Conservation (phyloP, 805 yeast genomes). For the Zygosaccharomyces bisporus region DNA sequence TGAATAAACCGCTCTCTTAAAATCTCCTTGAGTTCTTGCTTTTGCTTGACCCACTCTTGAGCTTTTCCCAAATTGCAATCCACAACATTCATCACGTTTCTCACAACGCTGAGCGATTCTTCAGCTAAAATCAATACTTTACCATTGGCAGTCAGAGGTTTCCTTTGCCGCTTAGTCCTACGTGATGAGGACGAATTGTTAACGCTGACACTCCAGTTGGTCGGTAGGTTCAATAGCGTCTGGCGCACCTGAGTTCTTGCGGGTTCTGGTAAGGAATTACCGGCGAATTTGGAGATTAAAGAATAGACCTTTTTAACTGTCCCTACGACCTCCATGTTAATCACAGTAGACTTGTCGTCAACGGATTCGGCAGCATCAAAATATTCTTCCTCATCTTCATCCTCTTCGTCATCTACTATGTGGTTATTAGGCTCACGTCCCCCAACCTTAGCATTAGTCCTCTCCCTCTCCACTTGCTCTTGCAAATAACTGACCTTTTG, state of each 20-base stretch:
- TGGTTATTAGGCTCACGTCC: conserved; percentile 15
- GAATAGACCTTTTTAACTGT: conserved; percentile 87
- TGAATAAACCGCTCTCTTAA: conserved; percentile 24
- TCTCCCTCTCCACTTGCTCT: conserved; percentile 49
- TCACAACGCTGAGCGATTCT: conserved; percentile 84
- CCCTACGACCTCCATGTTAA: conserved; percentile 78
- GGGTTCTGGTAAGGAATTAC: conserved; percentile 69
- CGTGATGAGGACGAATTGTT: conserved; percentile 22
- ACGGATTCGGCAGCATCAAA: conserved; percentile 35
- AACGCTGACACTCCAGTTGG: conserved; percentile 55
- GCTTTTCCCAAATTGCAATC: conserved; percentile 82
- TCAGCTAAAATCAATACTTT: conserved; percentile 77
- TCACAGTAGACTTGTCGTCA: conserved; percentile 36
- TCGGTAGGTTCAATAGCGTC: conserved; percentile 70
- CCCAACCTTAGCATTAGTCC: conserved; percentile 20
- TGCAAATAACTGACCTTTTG: conserved; percentile 63
- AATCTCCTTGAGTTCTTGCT: conserved; percentile 38
- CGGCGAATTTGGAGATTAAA: conserved; percentile 80
- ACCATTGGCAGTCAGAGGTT: conserved; percentile 49
- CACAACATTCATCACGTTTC: conserved; percentile 76
- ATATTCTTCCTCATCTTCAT: conserved; percentile 28
- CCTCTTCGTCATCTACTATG: conserved; percentile 3
- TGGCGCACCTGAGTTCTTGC: conserved; percentile 79
- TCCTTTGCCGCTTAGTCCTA: conserved; percentile 10
- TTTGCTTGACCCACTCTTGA: conserved; percentile 70